Evolutionary conservation across 2,329 filamentous ascomycete genomes (phyloP), one percentile per base, ranked within the genome.

Genomic region (Neophaeococcomyces aloes): DNA sequence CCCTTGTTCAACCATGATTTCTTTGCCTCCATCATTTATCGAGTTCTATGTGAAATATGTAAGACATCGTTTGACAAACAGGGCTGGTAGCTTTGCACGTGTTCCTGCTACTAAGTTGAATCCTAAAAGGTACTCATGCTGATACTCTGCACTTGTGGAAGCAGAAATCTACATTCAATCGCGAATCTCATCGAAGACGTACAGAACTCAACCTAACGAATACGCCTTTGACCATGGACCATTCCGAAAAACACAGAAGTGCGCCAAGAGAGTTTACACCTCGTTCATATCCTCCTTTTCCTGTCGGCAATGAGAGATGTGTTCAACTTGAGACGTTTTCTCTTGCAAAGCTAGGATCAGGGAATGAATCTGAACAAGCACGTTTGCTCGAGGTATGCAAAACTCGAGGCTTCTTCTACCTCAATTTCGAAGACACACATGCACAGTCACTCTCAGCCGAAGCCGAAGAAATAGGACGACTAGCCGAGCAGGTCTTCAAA

Each of bases 371-470:
- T 1, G 65, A 67, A 53, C 51, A 54, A 6, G 38, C 56, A 6
- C 55, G 56, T 19, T 57, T 69, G n/a, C 64, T 59, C 29, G 44
- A 57, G 33, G 61, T 61, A 19, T 64, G 60, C n/a, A 56, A 59
- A 23, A 64, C 72, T 2, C 59, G 74, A 1, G 72, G 73, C 1
- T 75, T 76, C 59, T 76, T 76, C 60, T 75, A 76, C 49, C 61
- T 76, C 7, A 68, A 76, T 50, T 56, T 75, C 23, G 11, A n/a
- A n/a, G 18, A 29, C 15, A 34, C 30, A 7, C 14, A 31, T 13
- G 25, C 18, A 14, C 30, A 23, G 29, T 25, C 39, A 4, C 31
- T 42, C 15, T 19, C 31, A 5, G 21, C 34, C 15, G 39, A 42
- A 6, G 39, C 39, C 45, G 50, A 62, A 15, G 59, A 62, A 2